Evolutionary conservation across 805 yeast genomes (phyloP).

Genomic region (Wickerhamiella siamensis): DNA sequence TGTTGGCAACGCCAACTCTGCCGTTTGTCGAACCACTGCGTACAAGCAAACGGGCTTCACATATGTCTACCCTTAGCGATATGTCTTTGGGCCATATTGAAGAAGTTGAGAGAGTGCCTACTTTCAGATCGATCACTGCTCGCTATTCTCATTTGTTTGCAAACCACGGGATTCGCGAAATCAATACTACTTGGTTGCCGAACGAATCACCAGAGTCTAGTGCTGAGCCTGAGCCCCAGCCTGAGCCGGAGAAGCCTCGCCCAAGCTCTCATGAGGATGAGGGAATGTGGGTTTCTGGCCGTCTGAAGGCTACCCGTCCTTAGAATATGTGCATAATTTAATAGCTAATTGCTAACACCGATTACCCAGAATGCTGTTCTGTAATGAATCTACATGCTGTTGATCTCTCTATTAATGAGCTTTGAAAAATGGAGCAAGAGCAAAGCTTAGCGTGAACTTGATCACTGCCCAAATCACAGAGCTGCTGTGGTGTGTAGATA

Average conservation of each 20-base stretch:
- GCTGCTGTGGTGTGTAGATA: no score
- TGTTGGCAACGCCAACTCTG: neutral
- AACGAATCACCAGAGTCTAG: neutral
- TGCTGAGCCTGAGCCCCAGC: neutral
- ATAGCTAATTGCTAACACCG: no score
- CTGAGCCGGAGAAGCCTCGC: neutral
- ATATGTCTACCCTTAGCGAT: neutral
- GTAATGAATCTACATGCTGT: no score
- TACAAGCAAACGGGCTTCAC: neutral
- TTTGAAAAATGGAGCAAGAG: no score
- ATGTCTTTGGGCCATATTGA: neutral
- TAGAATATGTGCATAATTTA: no score
- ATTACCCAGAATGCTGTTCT: no score
- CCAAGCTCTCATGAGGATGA: neutral
- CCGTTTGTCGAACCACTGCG: no score
- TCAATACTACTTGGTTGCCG: neutral
- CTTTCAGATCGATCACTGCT: neutral
- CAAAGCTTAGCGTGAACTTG: no score
- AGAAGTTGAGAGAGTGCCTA: neutral
- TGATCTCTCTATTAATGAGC: no score
- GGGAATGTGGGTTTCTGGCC: neutral
- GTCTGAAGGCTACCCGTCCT: no score
- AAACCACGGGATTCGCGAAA: neutral
- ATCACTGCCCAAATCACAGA: no score
- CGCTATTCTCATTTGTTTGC: constrained; percentile 1